A percentile compares a stretch with the other conserved stretches of the same genome.
phyloP scores from a whole-genome alignment of 768 basidiomycete species.

The Hortiboletus flavorubellus region DNA sequence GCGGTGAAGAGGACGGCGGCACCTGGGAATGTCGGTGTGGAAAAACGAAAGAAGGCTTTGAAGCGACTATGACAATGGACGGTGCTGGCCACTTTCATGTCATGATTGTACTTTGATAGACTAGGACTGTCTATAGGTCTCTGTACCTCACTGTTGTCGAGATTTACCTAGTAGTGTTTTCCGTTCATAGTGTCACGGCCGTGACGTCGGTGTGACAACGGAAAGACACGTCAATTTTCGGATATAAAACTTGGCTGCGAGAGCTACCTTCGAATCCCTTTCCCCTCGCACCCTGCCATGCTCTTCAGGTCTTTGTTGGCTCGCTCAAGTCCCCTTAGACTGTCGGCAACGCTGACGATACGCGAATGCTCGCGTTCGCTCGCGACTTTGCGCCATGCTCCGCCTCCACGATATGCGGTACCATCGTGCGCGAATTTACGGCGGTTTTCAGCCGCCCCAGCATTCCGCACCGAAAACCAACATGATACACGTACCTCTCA shows the following conservation, averaged over 20 bases:
- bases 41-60: slow-evolving; percentile 87
- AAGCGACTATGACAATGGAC: slow-evolving; percentile 56
- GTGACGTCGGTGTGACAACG: slow-evolving; percentile 23
- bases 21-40: slow-evolving; percentile 54
- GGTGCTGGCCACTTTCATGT: not conserved
- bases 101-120: slow-evolving; percentile 3
- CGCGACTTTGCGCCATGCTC: slow-evolving; percentile 5
- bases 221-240: slow-evolving; percentile 15
- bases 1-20: slow-evolving; percentile 65
- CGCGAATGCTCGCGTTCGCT: slow-evolving; percentile 15
- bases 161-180: slow-evolving; percentile 2
- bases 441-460: slow-evolving; percentile 18
- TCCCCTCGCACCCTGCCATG: slow-evolving; percentile 12
- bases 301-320: slow-evolving; percentile 21
- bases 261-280: not conserved
- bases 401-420: not conserved
- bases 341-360: slow-evolving; percentile 7
- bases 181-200: slow-evolving; percentile 1
- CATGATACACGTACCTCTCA: not conserved
- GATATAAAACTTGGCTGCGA: not conserved
- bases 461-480: slow-evolving; percentile 1
- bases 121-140: not conserved
- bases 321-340: slow-evolving; percentile 8
- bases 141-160: slow-evolving; percentile 7
- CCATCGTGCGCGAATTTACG: slow-evolving; percentile 9